These are phyloP conservation scores for Paramecium biaurelia DNA, from an alignment of 73 alveolate species.

Conservation along the genomic window DNA sequence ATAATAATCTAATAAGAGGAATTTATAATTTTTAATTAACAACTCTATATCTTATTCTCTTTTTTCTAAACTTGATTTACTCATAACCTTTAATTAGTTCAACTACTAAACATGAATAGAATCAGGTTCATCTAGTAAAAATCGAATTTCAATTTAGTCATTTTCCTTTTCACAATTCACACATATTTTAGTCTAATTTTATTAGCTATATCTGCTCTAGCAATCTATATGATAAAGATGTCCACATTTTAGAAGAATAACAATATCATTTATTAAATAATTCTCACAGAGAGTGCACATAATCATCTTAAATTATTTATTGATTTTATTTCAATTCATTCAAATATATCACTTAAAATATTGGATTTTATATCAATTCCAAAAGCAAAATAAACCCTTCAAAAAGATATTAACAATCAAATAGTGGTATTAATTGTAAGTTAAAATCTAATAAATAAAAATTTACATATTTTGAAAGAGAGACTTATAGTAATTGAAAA, in stretches of 20 bases:
- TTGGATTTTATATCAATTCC: neutral
- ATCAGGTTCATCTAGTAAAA: neutral
- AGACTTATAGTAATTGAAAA: no score
- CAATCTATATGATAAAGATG: neutral
- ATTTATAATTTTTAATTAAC: neutral
- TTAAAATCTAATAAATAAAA: neutral
- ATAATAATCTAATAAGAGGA: neutral
- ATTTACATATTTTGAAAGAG: no score
- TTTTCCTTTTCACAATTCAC: neutral
- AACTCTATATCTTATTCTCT: neutral
- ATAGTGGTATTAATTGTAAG: no score
- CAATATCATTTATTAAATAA: neutral
- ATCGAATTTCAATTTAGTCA: neutral
- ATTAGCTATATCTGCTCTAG: neutral
- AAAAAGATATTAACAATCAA: no score
- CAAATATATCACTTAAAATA: neutral
- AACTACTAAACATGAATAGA: neutral
- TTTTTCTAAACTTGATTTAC: neutral
- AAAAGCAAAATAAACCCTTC: neutral
- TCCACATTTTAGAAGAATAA: neutral
- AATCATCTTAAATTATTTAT: neutral
- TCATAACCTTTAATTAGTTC: neutral
- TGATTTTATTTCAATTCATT: neutral
- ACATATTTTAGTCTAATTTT: neutral
- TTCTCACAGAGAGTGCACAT: neutral